Percentiles rank a stretch among this genome's conserved stretches.
Conservation (phyloP, 129 eudicot species). For the Tagetes patula region DNA sequence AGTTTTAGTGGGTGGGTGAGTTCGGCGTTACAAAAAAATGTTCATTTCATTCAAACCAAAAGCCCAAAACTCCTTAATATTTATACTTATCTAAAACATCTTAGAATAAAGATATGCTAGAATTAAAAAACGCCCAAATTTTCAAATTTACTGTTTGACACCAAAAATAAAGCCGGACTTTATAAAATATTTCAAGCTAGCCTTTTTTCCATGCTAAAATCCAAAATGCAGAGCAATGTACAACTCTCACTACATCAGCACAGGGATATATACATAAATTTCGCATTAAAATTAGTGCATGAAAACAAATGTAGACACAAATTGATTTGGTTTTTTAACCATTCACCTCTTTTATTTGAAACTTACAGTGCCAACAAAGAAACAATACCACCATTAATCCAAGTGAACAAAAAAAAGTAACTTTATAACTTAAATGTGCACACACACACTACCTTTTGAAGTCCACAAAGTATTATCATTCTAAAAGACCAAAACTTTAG, state of each 20-base stretch:
- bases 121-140: not conserved
- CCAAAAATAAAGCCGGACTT: slow-evolving; percentile 1
- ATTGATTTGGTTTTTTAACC: not conserved
- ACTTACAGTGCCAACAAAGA: not conserved
- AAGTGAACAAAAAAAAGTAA: slow-evolving; percentile 13
- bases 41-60: no score
- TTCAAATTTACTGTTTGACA: not conserved
- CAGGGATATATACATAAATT: not conserved
- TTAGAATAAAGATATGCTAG: not conserved
- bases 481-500: not conserved
- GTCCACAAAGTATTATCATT: not conserved
- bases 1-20: no score
- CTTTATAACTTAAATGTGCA: not conserved
- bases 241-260: slow-evolving; percentile 6
- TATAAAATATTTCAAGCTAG: slow-evolving; percentile 8
- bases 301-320: slow-evolving; percentile 1
- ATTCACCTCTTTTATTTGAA: slow-evolving; percentile 14
- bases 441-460: not conserved
- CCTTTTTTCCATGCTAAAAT: slow-evolving; percentile 8
- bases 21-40: no score
- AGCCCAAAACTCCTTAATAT: not conserved
- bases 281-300: not conserved
- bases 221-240: not conserved
- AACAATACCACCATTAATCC: not conserved
- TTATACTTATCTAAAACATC: not conserved